A percentile compares a stretch with the other conserved stretches of the same genome.
Evolutionary conservation across 2,329 filamentous ascomycete species (phyloP).

Genomic region (Rhynchosporium secalis): DNA sequence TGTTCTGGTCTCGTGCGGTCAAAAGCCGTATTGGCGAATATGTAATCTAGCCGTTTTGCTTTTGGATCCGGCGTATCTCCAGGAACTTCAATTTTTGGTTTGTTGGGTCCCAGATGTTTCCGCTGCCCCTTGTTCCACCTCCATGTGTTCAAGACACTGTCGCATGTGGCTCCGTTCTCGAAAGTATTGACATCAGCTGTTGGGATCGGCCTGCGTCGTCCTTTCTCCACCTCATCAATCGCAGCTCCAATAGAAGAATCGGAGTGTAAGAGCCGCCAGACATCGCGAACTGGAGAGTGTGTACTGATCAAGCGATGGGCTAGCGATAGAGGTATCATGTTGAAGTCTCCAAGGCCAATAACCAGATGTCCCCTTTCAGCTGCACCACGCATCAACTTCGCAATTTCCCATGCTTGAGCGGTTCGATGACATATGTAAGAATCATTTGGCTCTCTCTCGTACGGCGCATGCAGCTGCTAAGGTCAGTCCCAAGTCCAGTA

Average conservation of each 20-base stretch:
- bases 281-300: constrained; percentile 75
- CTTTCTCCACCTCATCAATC: constrained; percentile 64
- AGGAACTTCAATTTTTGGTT: constrained; percentile 61
- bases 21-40: constrained; percentile 70
- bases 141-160: constrained; percentile 89
- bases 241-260: constrained; percentile 78
- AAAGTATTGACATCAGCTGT: constrained; percentile 74
- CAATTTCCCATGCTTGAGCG: constrained; percentile 91
- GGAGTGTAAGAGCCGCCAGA: constrained; percentile 82
- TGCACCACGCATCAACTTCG: constrained; percentile 83
- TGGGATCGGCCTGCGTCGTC: constrained; percentile 66
- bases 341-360: constrained; percentile 89
- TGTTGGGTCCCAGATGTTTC: constrained; percentile 65
- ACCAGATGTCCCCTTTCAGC: constrained; percentile 79
- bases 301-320: constrained; percentile 80
- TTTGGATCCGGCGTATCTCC: constrained; percentile 65
- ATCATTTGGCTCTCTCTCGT: constrained; percentile 76
- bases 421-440: constrained; percentile 89
- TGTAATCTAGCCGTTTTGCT: constrained; percentile 91
- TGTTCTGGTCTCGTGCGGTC: constrained; percentile 33
- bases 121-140: constrained; percentile 75
- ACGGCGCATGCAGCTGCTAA: constrained; percentile 74
- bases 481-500: constrained; percentile 43
- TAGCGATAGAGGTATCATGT: constrained; percentile 87
- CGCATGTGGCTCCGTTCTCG: constrained; percentile 84